Conservation (phyloP, 2,329 filamentous ascomycete species). For the Penicillium sp. region DNA sequence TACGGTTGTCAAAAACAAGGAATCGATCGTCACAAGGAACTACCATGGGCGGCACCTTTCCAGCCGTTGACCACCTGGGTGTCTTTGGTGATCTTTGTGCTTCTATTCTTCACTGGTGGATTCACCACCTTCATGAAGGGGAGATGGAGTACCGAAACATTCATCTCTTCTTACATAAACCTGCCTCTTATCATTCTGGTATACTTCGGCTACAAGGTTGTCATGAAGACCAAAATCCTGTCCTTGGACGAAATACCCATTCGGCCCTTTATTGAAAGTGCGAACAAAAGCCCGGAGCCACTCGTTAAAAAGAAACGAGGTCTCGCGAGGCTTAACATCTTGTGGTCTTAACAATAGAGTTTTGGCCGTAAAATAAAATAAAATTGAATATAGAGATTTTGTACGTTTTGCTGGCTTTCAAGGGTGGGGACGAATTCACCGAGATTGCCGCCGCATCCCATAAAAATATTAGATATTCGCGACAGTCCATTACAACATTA, state of each 20-base stretch:
- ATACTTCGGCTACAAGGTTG: slow-evolving; percentile 48
- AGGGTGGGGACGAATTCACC: no score
- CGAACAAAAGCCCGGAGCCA: slow-evolving; percentile 23
- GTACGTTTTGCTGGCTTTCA: no score
- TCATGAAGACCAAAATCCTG: slow-evolving; percentile 44
- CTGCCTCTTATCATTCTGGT: slow-evolving; percentile 60
- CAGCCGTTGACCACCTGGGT: slow-evolving; percentile 66
- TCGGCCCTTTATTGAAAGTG: slow-evolving; percentile 37
- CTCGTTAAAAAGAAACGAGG: slow-evolving; percentile 13
- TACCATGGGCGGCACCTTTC: slow-evolving; percentile 55
- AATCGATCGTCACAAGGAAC: slow-evolving; percentile 36
- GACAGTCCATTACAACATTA: no score
- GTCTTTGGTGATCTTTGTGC: slow-evolving; percentile 57
- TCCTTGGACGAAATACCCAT: slow-evolving; percentile 38
- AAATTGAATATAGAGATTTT: neutral
- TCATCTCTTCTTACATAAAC: slow-evolving; percentile 62
- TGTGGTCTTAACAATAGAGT: slow-evolving; percentile 19
- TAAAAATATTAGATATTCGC: no score
- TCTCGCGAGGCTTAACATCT: slow-evolving; percentile 20
- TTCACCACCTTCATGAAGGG: slow-evolving; percentile 55
- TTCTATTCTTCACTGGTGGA: slow-evolving; percentile 71
- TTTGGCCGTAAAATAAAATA: no score
- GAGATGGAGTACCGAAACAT: slow-evolving; percentile 60
- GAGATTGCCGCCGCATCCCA: no score
- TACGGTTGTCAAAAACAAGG: slow-evolving; percentile 43